Evolutionary conservation across 106 monocot species (phyloP).

Genomic region (Acanthochlamys bracteata): DNA sequence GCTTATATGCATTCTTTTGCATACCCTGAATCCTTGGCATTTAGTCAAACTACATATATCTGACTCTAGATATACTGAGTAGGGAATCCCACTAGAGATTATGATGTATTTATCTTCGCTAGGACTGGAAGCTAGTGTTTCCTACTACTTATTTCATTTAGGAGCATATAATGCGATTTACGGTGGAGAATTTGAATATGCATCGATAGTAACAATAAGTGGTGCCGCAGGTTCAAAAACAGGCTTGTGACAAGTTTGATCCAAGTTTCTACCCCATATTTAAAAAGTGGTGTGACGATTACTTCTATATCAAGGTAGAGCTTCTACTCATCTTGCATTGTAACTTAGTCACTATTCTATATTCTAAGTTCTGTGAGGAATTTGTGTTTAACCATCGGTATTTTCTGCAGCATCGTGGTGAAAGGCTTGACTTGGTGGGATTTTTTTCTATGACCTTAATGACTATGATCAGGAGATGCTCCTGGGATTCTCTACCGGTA

Average conservation of each 20-base stretch:
- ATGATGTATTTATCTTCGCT: too few species aligned
- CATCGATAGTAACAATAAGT: background rate
- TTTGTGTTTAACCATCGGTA: constrained; percentile 6
- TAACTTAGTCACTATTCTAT: too few species aligned
- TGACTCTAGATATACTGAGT: too few species aligned
- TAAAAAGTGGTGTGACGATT: constrained; percentile 99
- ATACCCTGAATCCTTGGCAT: too few species aligned
- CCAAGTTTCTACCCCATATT: constrained; percentile 95
- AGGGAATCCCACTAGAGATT: too few species aligned
- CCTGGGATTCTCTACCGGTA: constrained; percentile 85
- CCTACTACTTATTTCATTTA: too few species aligned
- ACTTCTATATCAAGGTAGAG: constrained; percentile 80
- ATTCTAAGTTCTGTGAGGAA: too few species aligned
- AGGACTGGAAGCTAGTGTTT: too few species aligned
- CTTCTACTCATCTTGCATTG: background rate
- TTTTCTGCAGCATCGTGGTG: constrained; percentile 80
- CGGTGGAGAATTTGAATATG: background rate
- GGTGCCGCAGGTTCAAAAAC: constrained; percentile 65
- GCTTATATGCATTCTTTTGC: too few species aligned
- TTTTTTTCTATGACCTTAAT: constrained; percentile 99
- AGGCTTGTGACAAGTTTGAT: constrained; percentile 96
- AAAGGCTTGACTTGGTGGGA: constrained; percentile 96
- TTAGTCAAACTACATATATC: too few species aligned
- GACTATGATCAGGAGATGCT: constrained; percentile 99
- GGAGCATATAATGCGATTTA: too few species aligned